Base-by-base conservation (phyloP, 208 protist species). In the Novymonas esmeraldas region DNA sequence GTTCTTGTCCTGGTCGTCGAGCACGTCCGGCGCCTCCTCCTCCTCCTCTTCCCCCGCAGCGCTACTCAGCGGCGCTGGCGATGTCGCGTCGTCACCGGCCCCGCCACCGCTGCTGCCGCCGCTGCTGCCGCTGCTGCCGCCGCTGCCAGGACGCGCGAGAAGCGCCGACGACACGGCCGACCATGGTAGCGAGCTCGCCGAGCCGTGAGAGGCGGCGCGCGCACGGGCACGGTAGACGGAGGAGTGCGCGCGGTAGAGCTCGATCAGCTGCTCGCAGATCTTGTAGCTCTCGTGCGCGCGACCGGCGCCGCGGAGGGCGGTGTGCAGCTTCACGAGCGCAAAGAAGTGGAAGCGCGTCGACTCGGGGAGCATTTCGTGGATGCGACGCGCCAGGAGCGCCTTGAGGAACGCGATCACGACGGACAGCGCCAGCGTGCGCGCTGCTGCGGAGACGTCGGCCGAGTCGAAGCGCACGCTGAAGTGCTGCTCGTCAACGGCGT, bases 341-440 rank as follows among this genome's bases (percentile, higher is more conserved):
- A 84, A 71, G 67, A 90, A 90, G 52, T 87, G 66, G 67, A 90
- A 94, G 26, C 41, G 67, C 20, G 78, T 14, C 11, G 82, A 66
- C n/a, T 89, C 60, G 29, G 68, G 54, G 46, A 82, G 66, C 46
- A 84, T 46, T 42, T 80, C 70, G 39, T 70, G 70, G 31, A 84
- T 64, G 49, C 74, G 63, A 14, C 81, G 59, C 62, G 75, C 81
- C 54, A 91, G 64, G 28, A 91, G 63, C 50, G 79, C 81, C 68
- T 94, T 94, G 46, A 92, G 52, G 64, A 92, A 92, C 39, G 78
- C 81, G 39, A 92, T 79, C 42, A 91, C 76, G 6, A 94, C 41
- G 34, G 36, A 18, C 18, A 72, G 62, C 13, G 64, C 55, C 16
- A 79, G 52, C 11, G 20, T 16, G 20, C 52, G 50, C 7, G 67